Base-by-base conservation (phyloP, 148 eudicot species). In the Arbutus unedo region DNA sequence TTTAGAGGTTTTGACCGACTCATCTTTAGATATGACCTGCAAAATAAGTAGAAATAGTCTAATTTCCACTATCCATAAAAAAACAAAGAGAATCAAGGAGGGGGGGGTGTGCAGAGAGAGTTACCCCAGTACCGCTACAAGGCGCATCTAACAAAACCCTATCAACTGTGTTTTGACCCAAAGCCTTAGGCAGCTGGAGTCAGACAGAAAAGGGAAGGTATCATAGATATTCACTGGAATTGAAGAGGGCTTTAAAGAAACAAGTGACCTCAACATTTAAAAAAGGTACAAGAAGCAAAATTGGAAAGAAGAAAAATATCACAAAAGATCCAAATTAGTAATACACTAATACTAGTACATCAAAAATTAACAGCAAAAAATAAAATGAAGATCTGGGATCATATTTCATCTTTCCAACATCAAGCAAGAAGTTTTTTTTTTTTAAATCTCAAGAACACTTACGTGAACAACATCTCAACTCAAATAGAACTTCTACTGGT, bases 111-210 rank as follows among this genome's bases (percentile, higher is more conserved):
- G n/a, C n/a, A 2, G 44, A 6, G 82, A 21, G 25, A 54, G 92
- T 82, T 92, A 96, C 98, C 88, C 98, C 99, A 68, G 99, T 96
- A 83, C 99, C 99, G 85, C 99, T 96, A 88, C 99, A 96, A 82
- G 99, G 99, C 25, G 99, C 98, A 88, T 96, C 99, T 87, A 96
- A 75, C 81, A 94, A 83, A 79, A 96, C 93, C 88, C 99, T 92
- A 82, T 96, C 98, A 16, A 87, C 90, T 64, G 99, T 87, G 81
- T 94, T 96, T 44, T 82, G 82, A 50, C 99, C 99, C 90, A 96
- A 85, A 74, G 91, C 92, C 87, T 93, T 96, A 23, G 99, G 92
- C 82, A 96, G 91, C 99, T 96, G 86, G 66, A 84, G 44, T 83
- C 60, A 73, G 72, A 77, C 49, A 76, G 66, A 64, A 64, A 74